A percentile compares a stretch with the other conserved stretches of the same genome.
Evolutionary conservation across 768 basidiomycete species (phyloP).

Genomic region (Cubamyces lactineus): DNA sequence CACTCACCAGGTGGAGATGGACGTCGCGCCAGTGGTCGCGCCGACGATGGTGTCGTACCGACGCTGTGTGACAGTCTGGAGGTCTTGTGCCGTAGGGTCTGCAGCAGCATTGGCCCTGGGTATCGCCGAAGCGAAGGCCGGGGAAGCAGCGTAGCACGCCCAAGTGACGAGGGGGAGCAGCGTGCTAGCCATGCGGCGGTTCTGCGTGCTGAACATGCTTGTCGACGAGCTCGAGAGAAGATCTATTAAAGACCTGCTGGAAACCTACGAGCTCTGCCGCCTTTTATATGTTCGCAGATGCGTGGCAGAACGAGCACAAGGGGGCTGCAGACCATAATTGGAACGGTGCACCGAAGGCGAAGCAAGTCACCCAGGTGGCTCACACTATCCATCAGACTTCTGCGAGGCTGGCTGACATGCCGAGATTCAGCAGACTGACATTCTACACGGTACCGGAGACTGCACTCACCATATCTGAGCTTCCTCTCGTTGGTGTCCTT

Average conservation of each 20-base stretch:
- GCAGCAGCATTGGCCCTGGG: background rate
- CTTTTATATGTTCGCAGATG: slow-evolving; percentile 5
- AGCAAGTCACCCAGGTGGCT: slow-evolving; percentile 17
- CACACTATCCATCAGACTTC: slow-evolving; percentile 18
- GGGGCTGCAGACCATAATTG: slow-evolving; percentile 12
- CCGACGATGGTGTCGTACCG: slow-evolving; percentile 48
- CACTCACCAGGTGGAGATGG: slow-evolving; percentile 45
- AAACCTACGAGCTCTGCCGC: background rate
- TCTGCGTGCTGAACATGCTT: slow-evolving; percentile 3
- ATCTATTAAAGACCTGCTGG: background rate
- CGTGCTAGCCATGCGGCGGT: background rate
- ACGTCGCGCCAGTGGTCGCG: slow-evolving; percentile 36
- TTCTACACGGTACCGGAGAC: background rate
- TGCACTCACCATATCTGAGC: slow-evolving; percentile 1
- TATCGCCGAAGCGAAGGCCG: background rate
- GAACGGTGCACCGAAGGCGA: slow-evolving; percentile 7
- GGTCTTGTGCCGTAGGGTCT: slow-evolving; percentile 34
- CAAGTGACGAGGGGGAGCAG: slow-evolving; percentile 4
- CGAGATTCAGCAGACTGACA: slow-evolving; percentile 1
- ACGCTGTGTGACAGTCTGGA: slow-evolving; percentile 41
- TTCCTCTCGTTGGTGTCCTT: background rate
- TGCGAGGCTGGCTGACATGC: slow-evolving; percentile 14
- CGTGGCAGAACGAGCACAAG: slow-evolving; percentile 3
- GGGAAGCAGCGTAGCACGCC: slow-evolving; percentile 2
- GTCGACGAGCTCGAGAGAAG: background rate